Evolutionary conservation across 2,329 filamentous ascomycete genomes (phyloP).

Genomic region (Trichoderma atroviride): DNA sequence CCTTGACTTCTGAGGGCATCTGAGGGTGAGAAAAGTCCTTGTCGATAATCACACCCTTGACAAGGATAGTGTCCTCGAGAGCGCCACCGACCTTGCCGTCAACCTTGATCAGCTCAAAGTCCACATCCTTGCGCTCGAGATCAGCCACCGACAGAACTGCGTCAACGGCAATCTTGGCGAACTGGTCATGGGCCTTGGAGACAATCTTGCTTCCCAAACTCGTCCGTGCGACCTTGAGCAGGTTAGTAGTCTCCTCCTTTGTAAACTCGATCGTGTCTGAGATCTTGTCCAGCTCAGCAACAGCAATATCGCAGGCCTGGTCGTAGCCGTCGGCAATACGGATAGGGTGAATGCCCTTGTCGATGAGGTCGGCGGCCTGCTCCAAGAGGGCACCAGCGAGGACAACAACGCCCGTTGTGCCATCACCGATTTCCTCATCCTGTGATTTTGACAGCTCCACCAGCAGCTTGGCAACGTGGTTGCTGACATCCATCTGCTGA

Average conservation of each 20-base stretch:
- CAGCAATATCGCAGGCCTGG: conserved; percentile 93
- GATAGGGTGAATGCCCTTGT: conserved; percentile 99
- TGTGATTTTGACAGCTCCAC: conserved; percentile 98
- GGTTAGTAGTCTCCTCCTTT: conserved; percentile 76
- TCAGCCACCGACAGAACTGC: conserved; percentile 96
- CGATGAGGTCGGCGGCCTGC: conserved; percentile 95
- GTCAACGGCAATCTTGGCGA: conserved; percentile 95
- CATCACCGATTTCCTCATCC: conserved; percentile 98
- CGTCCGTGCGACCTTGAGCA: conserved; percentile 93
- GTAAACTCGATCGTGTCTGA: conserved; percentile 89
- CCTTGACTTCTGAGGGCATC: conserved; percentile 93
- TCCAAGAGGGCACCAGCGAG: conserved; percentile 92
- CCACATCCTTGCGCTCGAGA: conserved; percentile 92
- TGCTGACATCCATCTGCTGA: conserved; percentile 97
- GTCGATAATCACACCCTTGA: conserved; percentile 98
- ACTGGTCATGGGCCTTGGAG: conserved; percentile 97
- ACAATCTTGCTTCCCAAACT: conserved; percentile 98
- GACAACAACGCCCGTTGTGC: conserved; percentile 96
- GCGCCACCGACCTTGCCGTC: conserved; percentile 96
- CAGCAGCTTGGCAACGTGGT: conserved; percentile 95
- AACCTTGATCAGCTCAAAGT: conserved; percentile 99
- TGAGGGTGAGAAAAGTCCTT: conserved; percentile 99
- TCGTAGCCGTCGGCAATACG: conserved; percentile 98
- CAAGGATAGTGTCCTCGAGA: conserved; percentile 88
- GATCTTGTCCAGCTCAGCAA: conserved; percentile 88